phyloP scores from a whole-genome alignment of 345 rosid genomes.

The Hevea brasiliensis region DNA sequence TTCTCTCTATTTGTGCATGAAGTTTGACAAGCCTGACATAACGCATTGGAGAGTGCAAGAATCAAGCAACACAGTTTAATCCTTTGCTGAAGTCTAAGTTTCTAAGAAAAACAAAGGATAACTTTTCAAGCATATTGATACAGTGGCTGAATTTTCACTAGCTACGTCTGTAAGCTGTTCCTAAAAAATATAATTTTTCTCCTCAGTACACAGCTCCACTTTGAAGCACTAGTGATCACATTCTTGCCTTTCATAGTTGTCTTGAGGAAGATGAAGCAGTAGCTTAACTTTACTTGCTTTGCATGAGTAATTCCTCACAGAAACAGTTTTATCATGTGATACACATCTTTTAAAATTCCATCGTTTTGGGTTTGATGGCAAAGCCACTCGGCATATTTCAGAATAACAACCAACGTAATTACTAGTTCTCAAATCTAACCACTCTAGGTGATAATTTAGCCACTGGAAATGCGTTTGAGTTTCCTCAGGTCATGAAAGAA shows the following conservation, averaged over 20 bases:
- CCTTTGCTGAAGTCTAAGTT: background rate
- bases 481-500: background rate
- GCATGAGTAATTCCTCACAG: background rate
- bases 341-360: background rate
- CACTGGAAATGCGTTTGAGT: background rate
- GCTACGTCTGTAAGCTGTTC: background rate
- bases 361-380: background rate
- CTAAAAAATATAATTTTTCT: background rate
- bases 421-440: background rate
- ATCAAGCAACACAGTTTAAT: background rate
- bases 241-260: background rate
- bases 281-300: background rate
- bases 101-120: background rate
- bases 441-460: background rate
- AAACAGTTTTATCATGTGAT: background rate
- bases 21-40: no score
- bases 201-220: background rate
- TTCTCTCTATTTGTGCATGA: no score
- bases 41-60: background rate
- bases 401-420: background rate
- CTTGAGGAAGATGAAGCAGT: background rate
- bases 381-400: background rate
- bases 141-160: no score
- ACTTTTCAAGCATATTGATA: background rate
- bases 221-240: background rate